Conservation (phyloP, 2,329 filamentous ascomycete genomes). For the Plectosphaerella cucumerina region DNA sequence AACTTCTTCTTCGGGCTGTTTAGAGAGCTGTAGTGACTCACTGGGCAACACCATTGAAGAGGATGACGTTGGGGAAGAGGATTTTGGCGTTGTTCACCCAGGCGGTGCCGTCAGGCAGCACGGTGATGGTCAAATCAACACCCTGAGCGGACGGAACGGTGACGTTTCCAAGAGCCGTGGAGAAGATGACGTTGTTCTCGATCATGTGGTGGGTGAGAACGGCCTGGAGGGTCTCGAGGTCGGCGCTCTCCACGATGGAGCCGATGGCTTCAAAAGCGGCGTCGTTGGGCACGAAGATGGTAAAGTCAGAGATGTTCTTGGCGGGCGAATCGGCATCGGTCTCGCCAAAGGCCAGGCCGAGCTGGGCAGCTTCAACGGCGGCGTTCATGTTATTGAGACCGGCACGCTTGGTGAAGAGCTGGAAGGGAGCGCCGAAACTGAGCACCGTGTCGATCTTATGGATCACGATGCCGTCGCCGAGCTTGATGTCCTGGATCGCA, state of each 20-base stretch:
- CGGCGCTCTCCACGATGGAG: conserved; percentile 18
- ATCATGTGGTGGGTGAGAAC: conserved; percentile 26
- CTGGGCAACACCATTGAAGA: conserved; percentile 27
- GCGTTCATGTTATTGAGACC: conserved; percentile 23
- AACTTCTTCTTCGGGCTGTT: too few relatives aligned
- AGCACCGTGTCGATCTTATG: conserved; percentile 24
- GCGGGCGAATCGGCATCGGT: conserved; percentile 12
- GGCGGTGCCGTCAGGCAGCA: conserved; percentile 20
- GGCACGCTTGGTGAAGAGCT: conserved; percentile 22
- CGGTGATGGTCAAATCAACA: conserved; percentile 20
- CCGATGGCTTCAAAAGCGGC: conserved; percentile 22
- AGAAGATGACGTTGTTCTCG: conserved; percentile 24
- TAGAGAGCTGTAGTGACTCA: too few relatives aligned
- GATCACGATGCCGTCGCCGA: conserved; percentile 21
- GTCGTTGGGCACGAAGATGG: conserved; percentile 22
- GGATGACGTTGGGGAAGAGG: conserved; percentile 21
- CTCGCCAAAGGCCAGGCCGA: conserved; percentile 20
- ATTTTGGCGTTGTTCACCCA: conserved; percentile 27
- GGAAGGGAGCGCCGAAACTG: conserved; percentile 22
- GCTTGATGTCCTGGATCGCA: conserved; percentile 19
- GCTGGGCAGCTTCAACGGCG: conserved; percentile 19
- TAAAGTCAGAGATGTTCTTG: conserved; percentile 24
- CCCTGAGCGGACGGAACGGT: conserved; percentile 18
- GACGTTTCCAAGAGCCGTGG: conserved; percentile 20
- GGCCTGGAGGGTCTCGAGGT: conserved; percentile 17